Evolutionary conservation across 1,139 yeast genomes (phyloP).

Genomic region (Yamadazyma buinensis): DNA sequence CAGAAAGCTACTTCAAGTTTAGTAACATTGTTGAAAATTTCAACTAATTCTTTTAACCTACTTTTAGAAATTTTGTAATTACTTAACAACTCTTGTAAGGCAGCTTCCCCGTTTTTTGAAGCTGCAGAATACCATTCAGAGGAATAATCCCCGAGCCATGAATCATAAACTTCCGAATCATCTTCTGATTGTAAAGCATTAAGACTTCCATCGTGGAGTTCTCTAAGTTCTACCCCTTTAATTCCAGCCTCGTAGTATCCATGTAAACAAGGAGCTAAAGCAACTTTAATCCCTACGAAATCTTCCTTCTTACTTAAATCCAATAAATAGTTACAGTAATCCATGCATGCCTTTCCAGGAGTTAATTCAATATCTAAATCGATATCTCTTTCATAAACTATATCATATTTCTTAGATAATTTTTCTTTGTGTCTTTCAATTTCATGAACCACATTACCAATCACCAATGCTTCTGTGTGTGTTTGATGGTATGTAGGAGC

Average conservation of each 20-base stretch:
- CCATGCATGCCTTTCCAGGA: slow-evolving; percentile 54
- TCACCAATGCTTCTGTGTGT: slow-evolving; percentile 48
- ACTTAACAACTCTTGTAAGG: slow-evolving; percentile 42
- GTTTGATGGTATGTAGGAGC: slow-evolving; percentile 56
- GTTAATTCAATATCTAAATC: slow-evolving; percentile 34
- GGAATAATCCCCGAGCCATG: slow-evolving; percentile 62
- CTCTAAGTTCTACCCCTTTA: slow-evolving; percentile 19
- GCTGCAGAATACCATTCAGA: slow-evolving; percentile 57
- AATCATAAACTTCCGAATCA: slow-evolving; percentile 35
- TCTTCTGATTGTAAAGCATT: slow-evolving; percentile 9
- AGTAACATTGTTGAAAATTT: slow-evolving; percentile 57
- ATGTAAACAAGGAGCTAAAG: slow-evolving; percentile 72
- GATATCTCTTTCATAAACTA: slow-evolving; percentile 42
- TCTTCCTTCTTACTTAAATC: slow-evolving; percentile 51
- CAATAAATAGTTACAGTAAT: slow-evolving; percentile 58
- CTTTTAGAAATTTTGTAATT: slow-evolving; percentile 26
- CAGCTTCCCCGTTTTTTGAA: slow-evolving; percentile 42
- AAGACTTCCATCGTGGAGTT: slow-evolving; percentile 9
- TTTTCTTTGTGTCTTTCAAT: slow-evolving; percentile 53
- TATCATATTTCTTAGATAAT: slow-evolving; percentile 41
- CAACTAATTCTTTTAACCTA: slow-evolving; percentile 49
- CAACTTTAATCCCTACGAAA: slow-evolving; percentile 62
- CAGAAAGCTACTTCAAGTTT: slow-evolving; percentile 62
- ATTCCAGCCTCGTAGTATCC: slow-evolving; percentile 62
- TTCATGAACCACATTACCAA: slow-evolving; percentile 53